Base-by-base conservation (phyloP, 1,284 basidiomycete genomes). In the Irpex rosettiformis region DNA sequence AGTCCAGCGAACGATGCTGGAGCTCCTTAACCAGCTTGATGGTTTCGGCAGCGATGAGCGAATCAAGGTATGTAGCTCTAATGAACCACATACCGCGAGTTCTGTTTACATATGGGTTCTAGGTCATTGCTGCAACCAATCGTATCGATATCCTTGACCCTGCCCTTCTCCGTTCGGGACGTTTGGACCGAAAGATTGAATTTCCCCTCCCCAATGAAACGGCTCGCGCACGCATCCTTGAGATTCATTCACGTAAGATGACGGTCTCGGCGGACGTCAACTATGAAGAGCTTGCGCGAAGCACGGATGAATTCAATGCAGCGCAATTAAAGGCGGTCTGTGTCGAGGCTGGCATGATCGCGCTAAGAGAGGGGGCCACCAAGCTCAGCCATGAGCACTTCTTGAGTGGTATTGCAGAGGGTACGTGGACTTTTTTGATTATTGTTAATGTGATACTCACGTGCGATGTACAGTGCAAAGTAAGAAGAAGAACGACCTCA, bases 111-210 rank as follows among this genome's bases (percentile, higher is more conserved):
- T 47, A 51, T 62, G 54, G 61, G 52, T 57, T 54, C 55, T 64
- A 96, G 93, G 96, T 99, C 64, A 98, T 99, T 65, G 96, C 96
- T 13, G 96, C 96, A 1, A 99, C 96, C 29, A 99, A 99, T 77
- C 86, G 96, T 72, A 99, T 99, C 68, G 96, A 99, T 75, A 98
- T 98, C 61, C 88, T 99, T 49, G 89, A 92, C 69, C 88, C 89
- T 2, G 89, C 89, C 0, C 75, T 92, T 8, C 81, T 92, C 22
- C 83, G 89, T 60, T 90, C 88, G 13, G 89, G 89, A 55, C 83
- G 89, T 65, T 75, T 92, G 54, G 89, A 92, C 70, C 75, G 89
- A 60, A 92, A 92, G 76, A 91, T 92, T 65, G 89, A 92, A 69
- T 92, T 92, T 77, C 88, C 88, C 1, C 74, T 92, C 48, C 89